A percentile compares a stretch with the other conserved stretches of the same genome.
Conservation (phyloP, 441 rosid species). For the Brassica hybrid region DNA sequence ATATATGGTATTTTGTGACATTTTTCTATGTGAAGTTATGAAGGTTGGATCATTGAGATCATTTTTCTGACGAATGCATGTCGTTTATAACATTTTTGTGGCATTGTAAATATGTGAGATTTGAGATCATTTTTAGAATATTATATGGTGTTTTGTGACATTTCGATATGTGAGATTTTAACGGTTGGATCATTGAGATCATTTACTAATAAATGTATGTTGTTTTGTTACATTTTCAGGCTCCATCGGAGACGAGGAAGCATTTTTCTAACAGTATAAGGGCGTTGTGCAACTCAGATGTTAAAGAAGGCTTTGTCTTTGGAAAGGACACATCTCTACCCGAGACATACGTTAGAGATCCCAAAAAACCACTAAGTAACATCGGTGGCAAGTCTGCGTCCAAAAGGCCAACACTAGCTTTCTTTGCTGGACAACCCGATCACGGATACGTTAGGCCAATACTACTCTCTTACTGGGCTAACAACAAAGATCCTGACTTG, state of each 20-base stretch:
- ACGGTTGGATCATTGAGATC: not conserved
- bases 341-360: constrained; percentile 61
- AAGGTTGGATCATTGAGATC: constrained; percentile 3
- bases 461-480: constrained; percentile 73
- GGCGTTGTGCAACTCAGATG: constrained; percentile 82
- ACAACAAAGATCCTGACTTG: constrained; percentile 46
- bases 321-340: constrained; percentile 90
- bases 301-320: constrained; percentile 74
- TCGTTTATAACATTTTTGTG: not conserved
- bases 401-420: constrained; percentile 70
- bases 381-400: constrained; percentile 75
- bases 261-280: constrained; percentile 69
- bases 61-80: not conserved
- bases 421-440: constrained; percentile 75
- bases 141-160: not conserved
- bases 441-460: constrained; percentile 84
- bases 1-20: not conserved
- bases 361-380: constrained; percentile 58
- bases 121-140: not conserved
- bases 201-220: not conserved
- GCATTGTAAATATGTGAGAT: constrained; percentile 3
- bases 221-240: constrained; percentile 50
- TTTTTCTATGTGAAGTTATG: not conserved
- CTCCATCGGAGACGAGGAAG: constrained; percentile 64
- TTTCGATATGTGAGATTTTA: not conserved